Base-by-base conservation (phyloP, 2,329 filamentous ascomycete species). In the Xylariaceae sp. region DNA sequence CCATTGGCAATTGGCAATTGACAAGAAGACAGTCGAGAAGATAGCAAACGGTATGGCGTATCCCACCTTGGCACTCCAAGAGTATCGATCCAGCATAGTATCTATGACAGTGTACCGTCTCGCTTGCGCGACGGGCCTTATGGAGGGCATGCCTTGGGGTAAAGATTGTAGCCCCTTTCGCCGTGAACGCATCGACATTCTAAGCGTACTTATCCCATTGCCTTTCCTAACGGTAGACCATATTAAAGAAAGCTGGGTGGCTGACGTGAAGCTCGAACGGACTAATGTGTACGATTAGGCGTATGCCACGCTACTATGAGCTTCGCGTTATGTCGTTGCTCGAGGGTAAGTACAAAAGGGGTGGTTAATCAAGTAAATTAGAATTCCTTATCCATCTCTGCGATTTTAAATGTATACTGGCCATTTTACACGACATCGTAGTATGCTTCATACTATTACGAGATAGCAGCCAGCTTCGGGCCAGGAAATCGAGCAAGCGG, bases 321-420 rank as follows among this genome's bases (percentile, higher is more conserved):
- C 40, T 17, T 42, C 40, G 40, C 9, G 40, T 42, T 16, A 14
- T 14, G 40, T 42, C 40, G 40, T 42, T 42, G 18, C 18, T n/a
- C 14, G 40, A 16, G 14, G 9, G 40, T 45, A 45, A 45, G n/a
- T 19, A 18, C 12, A 45, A 42, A n/a, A 42, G 40, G 18, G 40
- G 40, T 42, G 40, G 40, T 42, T 11, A 42, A 17, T 42, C 40
- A 42, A 17, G 40, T 42, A 9, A 10, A 10, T 42, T 22, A 18
- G 22, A 58, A 60, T 55, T 55, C 48, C 40, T 55, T 46, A 38
- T 60, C 53, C 47, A 57, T 45, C 18, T 50, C 43, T 22, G 46
- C 45, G 12, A 60, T 55, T 17, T 55, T 40, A 31, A 53, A 57
- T 12, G 43, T 53, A 13, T 51, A 55, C 31, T 55, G 49, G 4